Percentiles rank a stretch among this genome's conserved stretches.
These are phyloP conservation scores for Coniosporium tulheliwenetii DNA, from an alignment of 2,329 filamentous ascomycete species.

Conservation along the genomic window DNA sequence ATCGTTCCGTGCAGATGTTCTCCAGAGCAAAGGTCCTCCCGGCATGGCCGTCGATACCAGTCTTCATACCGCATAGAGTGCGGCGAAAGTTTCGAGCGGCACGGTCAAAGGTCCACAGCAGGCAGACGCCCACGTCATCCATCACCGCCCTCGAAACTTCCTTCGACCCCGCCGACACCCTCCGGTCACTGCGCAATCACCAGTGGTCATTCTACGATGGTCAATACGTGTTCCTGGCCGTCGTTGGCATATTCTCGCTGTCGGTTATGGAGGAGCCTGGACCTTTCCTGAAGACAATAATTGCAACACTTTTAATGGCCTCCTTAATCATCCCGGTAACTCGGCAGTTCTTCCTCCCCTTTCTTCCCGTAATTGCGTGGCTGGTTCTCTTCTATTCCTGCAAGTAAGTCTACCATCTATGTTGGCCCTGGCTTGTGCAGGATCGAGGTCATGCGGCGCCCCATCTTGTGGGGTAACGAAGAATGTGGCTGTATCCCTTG, in stretches of 20 bases:
- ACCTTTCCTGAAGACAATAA: constrained; percentile 60
- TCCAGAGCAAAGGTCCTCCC: constrained; percentile 27
- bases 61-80: constrained; percentile 46
- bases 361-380: constrained; percentile 72
- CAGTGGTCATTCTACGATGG: constrained; percentile 71
- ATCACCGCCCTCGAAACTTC: constrained; percentile 68
- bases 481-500: too few relatives aligned
- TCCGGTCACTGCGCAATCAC: constrained; percentile 60
- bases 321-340: constrained; percentile 71
- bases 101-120: constrained; percentile 48
- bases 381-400: constrained; percentile 84
- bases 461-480: not conserved
- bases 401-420: constrained; percentile 47
- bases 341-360: constrained; percentile 80
- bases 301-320: constrained; percentile 49
- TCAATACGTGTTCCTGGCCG: constrained; percentile 64
- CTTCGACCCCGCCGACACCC: constrained; percentile 62
- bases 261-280: constrained; percentile 67
- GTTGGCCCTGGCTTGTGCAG: not conserved
- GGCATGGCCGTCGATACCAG: constrained; percentile 30
- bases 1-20: constrained; percentile 12
- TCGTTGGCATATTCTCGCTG: constrained; percentile 67
- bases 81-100: constrained; percentile 47
- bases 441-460: not conserved
- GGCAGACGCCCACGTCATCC: constrained; percentile 52